Evolutionary conservation across 148 eudicot species (phyloP), one percentile per base, ranked within the genome.

Genomic region (Dianthus caryophyllus): DNA sequence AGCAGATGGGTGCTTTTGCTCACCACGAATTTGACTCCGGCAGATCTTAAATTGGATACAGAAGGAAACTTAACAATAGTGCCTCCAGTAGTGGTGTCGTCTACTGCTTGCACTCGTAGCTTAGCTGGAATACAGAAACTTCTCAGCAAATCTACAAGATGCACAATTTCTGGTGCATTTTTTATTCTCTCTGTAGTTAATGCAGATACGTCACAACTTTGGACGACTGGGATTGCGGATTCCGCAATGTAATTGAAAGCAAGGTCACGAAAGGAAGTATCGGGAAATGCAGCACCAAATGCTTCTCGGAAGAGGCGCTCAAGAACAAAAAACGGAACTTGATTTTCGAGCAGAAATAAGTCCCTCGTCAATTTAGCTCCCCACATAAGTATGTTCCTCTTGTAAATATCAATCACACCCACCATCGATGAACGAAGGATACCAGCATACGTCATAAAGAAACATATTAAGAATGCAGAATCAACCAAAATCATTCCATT

Each of bases 251-350:
- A 48, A 6, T 0, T 4, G 16, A 14, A 49, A 2, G 58, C 48
- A 22, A 60, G 15, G 16, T 70, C 58, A 10, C 14, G 16, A 33
- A 70, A 61, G 26, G 59, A 20, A 43, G 25, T 24, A 26, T 16
- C 6, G 1, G 27, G 48, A 16, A 16, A 30, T 18, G 18, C 44
- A 15, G 9, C 29, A 1, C 53, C 39, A 38, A 62, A 68, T 46
- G 58, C 73, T n/a, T 27, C 20, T 30, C 64, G 30, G 15, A 51
- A 68, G 22, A 75, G 38, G 15, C 7, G 22, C 2, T 63, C 20
- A 2, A 75, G 66, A 16, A 59, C 20, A 41, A 75, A 70, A 36
- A 36, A 70, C 1, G 74, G 71, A n/a, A 75, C 10, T 26, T 75
- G 78, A 30, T 75, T 70, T 58, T 65, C 78, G 10, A 15, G 43